Percentiles rank a stretch among this genome's conserved stretches.
These are phyloP conservation scores for Sherardia arvensis DNA, from an alignment of 257 asterid genomes.

Conservation along the genomic window DNA sequence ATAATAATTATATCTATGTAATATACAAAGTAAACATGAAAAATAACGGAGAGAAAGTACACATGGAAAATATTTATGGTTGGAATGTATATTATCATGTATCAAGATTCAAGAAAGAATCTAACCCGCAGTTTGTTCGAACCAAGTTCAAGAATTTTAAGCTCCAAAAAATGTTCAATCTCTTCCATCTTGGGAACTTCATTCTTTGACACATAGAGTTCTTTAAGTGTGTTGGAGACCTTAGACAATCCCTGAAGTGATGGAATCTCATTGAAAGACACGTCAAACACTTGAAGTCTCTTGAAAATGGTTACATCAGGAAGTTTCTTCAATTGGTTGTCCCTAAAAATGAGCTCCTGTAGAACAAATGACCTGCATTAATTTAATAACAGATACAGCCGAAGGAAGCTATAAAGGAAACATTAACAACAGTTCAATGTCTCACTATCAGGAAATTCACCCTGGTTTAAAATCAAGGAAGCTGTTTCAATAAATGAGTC, in stretches of 20 bases:
- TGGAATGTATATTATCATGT: neutral
- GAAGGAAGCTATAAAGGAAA: too few relatives aligned
- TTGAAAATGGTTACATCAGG: constrained; percentile 82
- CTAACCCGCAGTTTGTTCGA: constrained; percentile 87
- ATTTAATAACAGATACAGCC: neutral
- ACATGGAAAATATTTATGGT: neutral
- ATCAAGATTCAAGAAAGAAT: constrained; percentile 16
- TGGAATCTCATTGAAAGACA: constrained; percentile 79
- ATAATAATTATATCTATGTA: neutral
- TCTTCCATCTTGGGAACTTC: constrained; percentile 85
- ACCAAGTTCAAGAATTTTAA: constrained; percentile 94
- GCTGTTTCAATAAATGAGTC: neutral
- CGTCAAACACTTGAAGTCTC: constrained; percentile 70
- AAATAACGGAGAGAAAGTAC: neutral
- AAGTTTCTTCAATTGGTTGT: constrained; percentile 79
- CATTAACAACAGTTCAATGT: neutral
- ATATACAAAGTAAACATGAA: too few relatives aligned
- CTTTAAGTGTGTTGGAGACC: constrained; percentile 69
- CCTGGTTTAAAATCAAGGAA: neutral
- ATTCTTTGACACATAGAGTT: constrained; percentile 90
- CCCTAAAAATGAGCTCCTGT: constrained; percentile 89
- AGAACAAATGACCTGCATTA: constrained; percentile 12
- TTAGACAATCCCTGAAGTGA: constrained; percentile 58
- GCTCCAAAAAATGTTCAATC: constrained; percentile 71
- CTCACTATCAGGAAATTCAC: neutral